Base-by-base conservation (phyloP, 1,284 basidiomycete species). In the Marasmius tenuissimus region DNA sequence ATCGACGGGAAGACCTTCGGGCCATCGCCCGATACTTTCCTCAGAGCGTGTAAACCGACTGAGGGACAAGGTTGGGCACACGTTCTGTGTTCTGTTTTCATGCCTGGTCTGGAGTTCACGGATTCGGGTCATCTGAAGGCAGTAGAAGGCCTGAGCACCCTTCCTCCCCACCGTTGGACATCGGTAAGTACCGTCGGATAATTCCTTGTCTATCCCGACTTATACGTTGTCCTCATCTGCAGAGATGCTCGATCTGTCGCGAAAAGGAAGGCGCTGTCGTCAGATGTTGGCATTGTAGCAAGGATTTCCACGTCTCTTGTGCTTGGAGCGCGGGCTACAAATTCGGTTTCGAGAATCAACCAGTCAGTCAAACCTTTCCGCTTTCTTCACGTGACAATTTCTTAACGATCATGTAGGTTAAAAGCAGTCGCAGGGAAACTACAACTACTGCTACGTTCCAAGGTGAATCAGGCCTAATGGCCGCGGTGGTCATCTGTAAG, bases 21-120 rank as follows among this genome's bases (percentile, higher is more conserved):
- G 66, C 69, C 81, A 70, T 66, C 84, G 70, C 37, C 83, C 1
- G 88, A 92, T 68, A 85, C 86, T 14, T 89, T 91, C 68, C 78
- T 98, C 42, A 89, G 94, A 47, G 92, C 89, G 3, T 88, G 92
- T 72, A 98, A 98, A 73, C 93, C 93, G 4, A 98, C 96, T 0
- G 97, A 98, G 77, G 92, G 93, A 33, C 91, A 92, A 74, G 92
- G 93, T 64, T 98, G 95, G 94, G 89, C 89, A 0, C 97, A 99
- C 72, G 80, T 96, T 20, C 74, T 98, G 0, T 98, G 97, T 76
- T 86, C 96, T 1, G 85, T 93, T 0, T 98, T 95, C 77, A 86
- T 89, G 37, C 90, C 91, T 3, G 96, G 97, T 69, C 78, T 96
- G 7, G 81, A 80, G 18, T 97, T 91, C 73, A 90, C 91, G 22